These are phyloP conservation scores for Arabidopsis lyrata DNA, from an alignment of 441 rosid genomes.

Conservation along the genomic window DNA sequence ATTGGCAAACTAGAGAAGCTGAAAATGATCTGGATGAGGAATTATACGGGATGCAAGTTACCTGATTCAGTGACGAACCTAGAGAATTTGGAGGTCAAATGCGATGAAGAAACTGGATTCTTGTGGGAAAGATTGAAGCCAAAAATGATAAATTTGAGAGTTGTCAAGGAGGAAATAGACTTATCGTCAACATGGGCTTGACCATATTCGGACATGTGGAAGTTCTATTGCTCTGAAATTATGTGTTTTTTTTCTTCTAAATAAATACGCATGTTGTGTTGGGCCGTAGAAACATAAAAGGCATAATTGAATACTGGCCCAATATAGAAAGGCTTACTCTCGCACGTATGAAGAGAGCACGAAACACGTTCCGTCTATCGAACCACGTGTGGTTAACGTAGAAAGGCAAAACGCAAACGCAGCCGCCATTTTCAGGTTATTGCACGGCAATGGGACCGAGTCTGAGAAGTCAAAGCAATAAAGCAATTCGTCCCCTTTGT, in stretches of 20 bases:
- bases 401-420: neutral
- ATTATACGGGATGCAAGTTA: slow-evolving; percentile 45
- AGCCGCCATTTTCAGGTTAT: neutral
- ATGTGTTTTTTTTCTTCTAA: too few relatives aligned
- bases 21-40: slow-evolving; percentile 52
- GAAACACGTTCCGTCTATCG: too few relatives aligned
- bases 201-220: too few relatives aligned
- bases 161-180: slow-evolving; percentile 46
- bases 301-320: too few relatives aligned
- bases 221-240: too few relatives aligned
- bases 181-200: too few relatives aligned
- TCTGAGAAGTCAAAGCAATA: slow-evolving; percentile 6
- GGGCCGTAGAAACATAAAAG: too few relatives aligned
- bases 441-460: neutral
- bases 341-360: too few relatives aligned
- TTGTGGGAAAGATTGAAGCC: slow-evolving; percentile 48
- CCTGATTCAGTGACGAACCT: slow-evolving; percentile 50
- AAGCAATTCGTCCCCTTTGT: neutral
- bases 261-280: too few relatives aligned
- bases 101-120: slow-evolving; percentile 51
- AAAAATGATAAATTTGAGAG: slow-evolving; percentile 31
- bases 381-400: neutral
- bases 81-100: slow-evolving; percentile 48
- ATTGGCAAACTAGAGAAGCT: slow-evolving; percentile 56
- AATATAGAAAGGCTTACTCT: too few relatives aligned